Percentiles rank a stretch among this genome's conserved stretches.
phyloP scores from a whole-genome alignment of 805 yeast species.

The Cyberlindnera galapagoensis region DNA sequence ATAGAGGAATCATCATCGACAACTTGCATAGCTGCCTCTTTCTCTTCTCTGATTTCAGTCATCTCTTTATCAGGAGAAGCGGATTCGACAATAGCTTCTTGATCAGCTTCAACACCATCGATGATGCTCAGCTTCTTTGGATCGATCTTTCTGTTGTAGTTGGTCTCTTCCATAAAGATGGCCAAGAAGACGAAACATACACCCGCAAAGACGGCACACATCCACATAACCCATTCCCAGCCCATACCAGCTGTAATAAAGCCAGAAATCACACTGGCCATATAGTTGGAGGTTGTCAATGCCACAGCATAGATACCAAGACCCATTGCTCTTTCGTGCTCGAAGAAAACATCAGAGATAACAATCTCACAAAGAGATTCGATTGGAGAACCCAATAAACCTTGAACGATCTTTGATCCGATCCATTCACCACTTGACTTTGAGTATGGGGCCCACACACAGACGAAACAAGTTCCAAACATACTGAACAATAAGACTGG shows the following conservation, averaged over 20 bases:
- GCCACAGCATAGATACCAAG: conserved; percentile 47
- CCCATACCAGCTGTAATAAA: conserved; percentile 43
- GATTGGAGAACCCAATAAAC: conserved; percentile 33
- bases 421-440: conserved; percentile 31
- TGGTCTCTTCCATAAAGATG: conserved; percentile 50
- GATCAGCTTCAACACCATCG: conserved; percentile 11
- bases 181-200: conserved; percentile 32
- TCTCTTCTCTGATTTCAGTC: neutral
- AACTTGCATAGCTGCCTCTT: conserved; percentile 1
- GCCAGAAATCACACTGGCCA: conserved; percentile 58
- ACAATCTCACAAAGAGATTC: conserved; percentile 46
- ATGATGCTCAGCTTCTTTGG: conserved; percentile 8
- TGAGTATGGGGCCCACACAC: conserved; percentile 38
- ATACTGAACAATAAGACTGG: conserved; percentile 36
- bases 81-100: conserved; percentile 4
- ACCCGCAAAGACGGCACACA: conserved; percentile 42
- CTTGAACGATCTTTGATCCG: conserved; percentile 32
- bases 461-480: conserved; percentile 32
- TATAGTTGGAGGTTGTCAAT: conserved; percentile 45
- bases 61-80: neutral
- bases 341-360: conserved; percentile 43
- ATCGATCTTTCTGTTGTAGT: conserved; percentile 30
- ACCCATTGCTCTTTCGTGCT: conserved; percentile 43
- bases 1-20: conserved; percentile 1
- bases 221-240: conserved; percentile 47